Evolutionary conservation across 2,329 filamentous ascomycete species (phyloP), one percentile per base, ranked within the genome.

Genomic region (Ophiocordyceps camponoti-floridani): DNA sequence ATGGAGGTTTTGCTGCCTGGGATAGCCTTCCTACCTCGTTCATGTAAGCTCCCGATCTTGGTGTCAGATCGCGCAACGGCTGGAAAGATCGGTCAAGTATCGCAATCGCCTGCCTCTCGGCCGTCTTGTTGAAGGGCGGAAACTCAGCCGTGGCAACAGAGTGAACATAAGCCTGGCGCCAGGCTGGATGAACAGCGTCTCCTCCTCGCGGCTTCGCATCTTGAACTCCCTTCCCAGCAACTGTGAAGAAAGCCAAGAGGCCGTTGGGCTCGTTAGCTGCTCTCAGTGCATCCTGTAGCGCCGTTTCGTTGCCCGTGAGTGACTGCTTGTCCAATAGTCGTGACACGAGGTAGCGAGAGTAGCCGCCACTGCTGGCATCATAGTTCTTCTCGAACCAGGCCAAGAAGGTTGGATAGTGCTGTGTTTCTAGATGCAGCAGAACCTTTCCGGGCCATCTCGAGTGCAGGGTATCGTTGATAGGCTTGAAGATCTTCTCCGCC

Each of bases 171-270:
- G 67, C 59, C 12, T 51, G 64, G 14, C 73, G 61, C 70, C 71
- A 78, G 0, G 68, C 68, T 0, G 71, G 70, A 35, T 67, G 65
- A 2, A 71, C 62, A 0, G 69, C 58, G 28, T 69, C 67, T 40
- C 63, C 56, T 0, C 67, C 67, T 0, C 68, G 54, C 0, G 67
- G 65, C 30, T 56, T 53, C 2, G 66, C 68, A 40, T 70, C 52
- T 0, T 58, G 54, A 1, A 70, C 61, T 0, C 65, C 69, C 31
- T 63, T 62, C 0, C 69, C 68, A 2, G 61, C 57, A 0, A 73
- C 63, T 3, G 70, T 48, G 45, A 59, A 65, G 0, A 58, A 58
- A 1, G 59, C 55, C n/a, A 63, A 50, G 0, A 47, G 44, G 0
- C 56, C 58, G 0, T 37, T 46, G 3, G 60, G 51, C 1, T 54